Evolutionary conservation across 2,329 filamentous ascomycete genomes (phyloP), one percentile per base, ranked within the genome.

Genomic region (Pestalotiopsis sp.): DNA sequence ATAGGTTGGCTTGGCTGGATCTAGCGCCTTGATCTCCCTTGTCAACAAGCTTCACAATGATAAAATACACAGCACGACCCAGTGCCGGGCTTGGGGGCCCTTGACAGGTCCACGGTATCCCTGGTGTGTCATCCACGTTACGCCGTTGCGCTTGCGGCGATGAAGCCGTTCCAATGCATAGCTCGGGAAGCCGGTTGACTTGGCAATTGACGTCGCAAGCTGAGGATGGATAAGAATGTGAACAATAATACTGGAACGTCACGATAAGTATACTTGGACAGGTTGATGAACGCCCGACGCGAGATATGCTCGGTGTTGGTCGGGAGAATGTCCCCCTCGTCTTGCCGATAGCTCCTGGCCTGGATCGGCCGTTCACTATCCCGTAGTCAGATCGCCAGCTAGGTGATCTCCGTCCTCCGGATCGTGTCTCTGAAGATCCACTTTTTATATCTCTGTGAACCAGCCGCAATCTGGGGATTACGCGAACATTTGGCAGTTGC

Each of bases 1-100:
- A 36, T 59, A 59, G 57, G 23, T 27, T 59, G 57, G 57, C 57
- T 59, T 59, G 57, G 57, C 57, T n/a, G 9, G 36, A 62, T 39
- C 59, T 62, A 62, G 59, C 31, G 27, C 14, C 59, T n/a, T n/a
- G 27, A 7, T 39, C 59, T 39, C 36, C 27, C 57, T 14, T 36
- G 57, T 36, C 20, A n/a, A 23, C 13, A 13, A 31, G 57, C 57
- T 27, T 27, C 9, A 27, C 25, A 23, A 12, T 36, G 23, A 27
- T 36, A 59, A 13, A 39, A 4, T 59, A 25, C n/a, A 20, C n/a
- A 62, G 25, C 27, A 13, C 5, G 31, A 36, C 38, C n/a, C 25
- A 62, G 59, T 62, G 31, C 27, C 59, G 59, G 59, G 4, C 12
- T 14, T 27, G 57, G 57, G 57, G 23, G 23, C 57, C 57, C 27